Base-by-base conservation (phyloP, 345 rosid genomes). In the Eucalyptus victrix region DNA sequence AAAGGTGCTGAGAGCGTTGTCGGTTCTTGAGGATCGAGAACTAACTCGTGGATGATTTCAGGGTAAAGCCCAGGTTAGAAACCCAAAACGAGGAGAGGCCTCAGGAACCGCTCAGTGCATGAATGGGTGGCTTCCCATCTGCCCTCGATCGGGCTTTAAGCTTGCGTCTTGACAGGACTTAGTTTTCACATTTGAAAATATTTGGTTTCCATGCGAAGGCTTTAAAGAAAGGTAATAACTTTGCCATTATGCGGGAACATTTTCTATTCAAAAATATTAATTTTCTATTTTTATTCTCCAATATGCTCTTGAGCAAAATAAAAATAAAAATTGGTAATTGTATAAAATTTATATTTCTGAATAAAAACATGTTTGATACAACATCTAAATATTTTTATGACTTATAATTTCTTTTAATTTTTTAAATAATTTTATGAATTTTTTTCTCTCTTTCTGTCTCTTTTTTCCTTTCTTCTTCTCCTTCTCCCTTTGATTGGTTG, bases 281-380 rank as follows among this genome's bases (percentile, higher is more conserved):
- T 3, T 19, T 19, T 53, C 0, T 8, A 53, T 53, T 53, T 53
- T 53, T 53, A 53, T 21, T 53, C 11, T 8, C 2, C 0, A 19
- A 53, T 53, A 53, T 0, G 11, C 26, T 53, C 1, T 53, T 53
- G 5, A 53, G 5, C 11, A 53, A 19, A 53, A 53, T 0, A 53
- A 21, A 21, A 53, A 53, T 0, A 53, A 53, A 53, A 19, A 2
- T 2, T 21, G 26, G 5, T 53, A 19, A 3, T 4, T 1, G 0
- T 53, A 53, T 0, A 21, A 53, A 19, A 53, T 53, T 19, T 19
- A 19, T 53, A 53, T 2, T 53, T 3, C 2, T 0, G 2, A 53
- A 21, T 19, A 53, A 2, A 53, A 1, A 53, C 0, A 1, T 53
- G 4, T 53, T 7, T 53, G 10, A 1, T 19, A 53, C 4, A 0